phyloP scores from a whole-genome alignment of 108 stramenopile species.

The Seminavis robusta region DNA sequence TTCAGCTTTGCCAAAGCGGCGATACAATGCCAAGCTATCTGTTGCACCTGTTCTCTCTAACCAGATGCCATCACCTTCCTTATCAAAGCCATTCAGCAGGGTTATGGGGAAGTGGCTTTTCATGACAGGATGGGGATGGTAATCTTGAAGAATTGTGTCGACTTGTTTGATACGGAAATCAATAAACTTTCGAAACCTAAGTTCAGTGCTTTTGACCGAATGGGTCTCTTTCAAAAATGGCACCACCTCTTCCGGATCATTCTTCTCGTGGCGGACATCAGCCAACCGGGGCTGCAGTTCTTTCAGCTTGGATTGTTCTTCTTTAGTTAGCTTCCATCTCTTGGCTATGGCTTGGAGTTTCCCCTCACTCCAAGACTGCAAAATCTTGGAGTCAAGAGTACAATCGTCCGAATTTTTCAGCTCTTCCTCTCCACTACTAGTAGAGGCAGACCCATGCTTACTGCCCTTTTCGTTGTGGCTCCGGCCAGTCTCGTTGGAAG shows the following conservation, averaged over 20 bases:
- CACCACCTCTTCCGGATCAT: background rate
- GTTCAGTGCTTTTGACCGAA: constrained; percentile 5
- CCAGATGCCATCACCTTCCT: constrained; percentile 15
- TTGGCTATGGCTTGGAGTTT: no score
- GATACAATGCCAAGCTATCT: constrained; percentile 3
- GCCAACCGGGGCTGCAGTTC: no score
- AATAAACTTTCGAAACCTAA: constrained; percentile 16
- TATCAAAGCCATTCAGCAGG: constrained; percentile 8
- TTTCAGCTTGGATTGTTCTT: no score
- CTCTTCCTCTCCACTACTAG: no score
- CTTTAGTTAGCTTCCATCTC: no score
- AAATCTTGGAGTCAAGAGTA: no score
- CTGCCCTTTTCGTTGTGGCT: no score
- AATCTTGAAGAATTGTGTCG: constrained; percentile 11
- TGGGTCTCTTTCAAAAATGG: no score
- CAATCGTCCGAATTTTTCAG: no score
- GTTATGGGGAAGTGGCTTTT: constrained; percentile 5
- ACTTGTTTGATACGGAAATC: constrained; percentile 3
- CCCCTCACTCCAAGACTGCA: no score
- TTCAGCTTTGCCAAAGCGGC: constrained; percentile 13
- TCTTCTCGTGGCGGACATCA: background rate
- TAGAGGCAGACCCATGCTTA: no score
- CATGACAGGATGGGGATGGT: constrained; percentile 4
- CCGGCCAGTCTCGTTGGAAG: no score
- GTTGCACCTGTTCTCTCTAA: constrained; percentile 8